phyloP scores from a whole-genome alignment of 1,284 basidiomycete genomes.

The Neonothopanus nambi region DNA sequence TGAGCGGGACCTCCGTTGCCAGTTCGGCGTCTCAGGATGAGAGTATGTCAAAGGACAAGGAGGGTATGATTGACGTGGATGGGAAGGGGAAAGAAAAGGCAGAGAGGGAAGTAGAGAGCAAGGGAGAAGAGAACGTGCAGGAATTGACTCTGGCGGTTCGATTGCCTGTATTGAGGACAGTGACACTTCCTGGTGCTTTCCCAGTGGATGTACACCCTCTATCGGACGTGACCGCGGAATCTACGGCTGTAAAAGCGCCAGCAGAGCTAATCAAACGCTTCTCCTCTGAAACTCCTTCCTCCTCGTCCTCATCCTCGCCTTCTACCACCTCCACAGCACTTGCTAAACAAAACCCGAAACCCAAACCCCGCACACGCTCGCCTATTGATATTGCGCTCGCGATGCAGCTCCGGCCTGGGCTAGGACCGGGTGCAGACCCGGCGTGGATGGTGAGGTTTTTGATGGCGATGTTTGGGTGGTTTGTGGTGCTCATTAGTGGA shows the following conservation, averaged over 20 bases:
- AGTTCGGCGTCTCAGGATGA: not conserved
- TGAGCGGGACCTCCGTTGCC: no score
- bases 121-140: not conserved
- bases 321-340: constrained; percentile 24
- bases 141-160: constrained; percentile 5
- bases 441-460: constrained; percentile 78
- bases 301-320: constrained; percentile 18
- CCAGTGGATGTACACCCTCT: constrained; percentile 14
- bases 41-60: not conserved
- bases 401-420: constrained; percentile 69
- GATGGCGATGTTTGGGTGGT: constrained; percentile 79
- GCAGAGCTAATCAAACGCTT: not conserved
- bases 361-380: constrained; percentile 31
- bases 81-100: not conserved
- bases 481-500: constrained; percentile 43
- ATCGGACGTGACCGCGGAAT: not conserved
- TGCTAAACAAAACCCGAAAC: not conserved
- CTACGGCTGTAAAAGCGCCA: no score
- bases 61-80: no score
- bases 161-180: constrained; percentile 15
- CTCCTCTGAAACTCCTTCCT: not conserved
- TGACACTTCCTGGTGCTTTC: constrained; percentile 21
- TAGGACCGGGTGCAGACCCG: constrained; percentile 66
- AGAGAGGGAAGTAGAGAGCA: not conserved
- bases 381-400: constrained; percentile 71